These are phyloP conservation scores for Bryoglossum gracile DNA, from an alignment of 495 filamentous ascomycete species.

Conservation along the genomic window DNA sequence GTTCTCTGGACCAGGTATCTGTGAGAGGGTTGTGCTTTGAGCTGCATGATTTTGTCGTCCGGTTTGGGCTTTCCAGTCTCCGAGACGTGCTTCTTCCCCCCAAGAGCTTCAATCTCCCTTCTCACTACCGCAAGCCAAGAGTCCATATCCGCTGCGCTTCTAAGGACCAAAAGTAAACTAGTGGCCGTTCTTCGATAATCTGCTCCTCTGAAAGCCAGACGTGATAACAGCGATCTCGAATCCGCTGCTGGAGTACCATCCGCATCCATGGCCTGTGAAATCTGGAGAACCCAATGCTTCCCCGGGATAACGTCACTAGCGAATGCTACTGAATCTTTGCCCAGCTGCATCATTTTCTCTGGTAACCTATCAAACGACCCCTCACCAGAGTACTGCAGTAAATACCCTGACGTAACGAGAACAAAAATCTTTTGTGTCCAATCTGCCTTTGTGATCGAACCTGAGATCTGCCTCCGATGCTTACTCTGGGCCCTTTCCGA, in stretches of 20 bases:
- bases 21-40: conserved; percentile 43
- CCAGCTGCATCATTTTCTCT: conserved; percentile 79
- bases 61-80: conserved; percentile 45
- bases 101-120: conserved; percentile 59
- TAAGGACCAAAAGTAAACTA: conserved; percentile 72
- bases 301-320: conserved; percentile 90
- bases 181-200: conserved; percentile 49
- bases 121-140: conserved; percentile 65
- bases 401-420: conserved; percentile 65
- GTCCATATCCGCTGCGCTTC: conserved; percentile 78
- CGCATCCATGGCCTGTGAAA: conserved; percentile 64
- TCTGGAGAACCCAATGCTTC: conserved; percentile 85
- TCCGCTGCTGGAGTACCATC: conserved; percentile 49
- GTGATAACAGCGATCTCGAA: conserved; percentile 58
- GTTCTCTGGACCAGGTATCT: conserved; percentile 46
- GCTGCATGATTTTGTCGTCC: conserved; percentile 26
- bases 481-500: conserved; percentile 18
- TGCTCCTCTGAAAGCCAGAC: conserved; percentile 59
- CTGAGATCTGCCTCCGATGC: conserved; percentile 49
- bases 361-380: conserved; percentile 75
- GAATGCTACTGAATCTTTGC: conserved; percentile 83
- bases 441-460: conserved; percentile 55
- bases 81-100: conserved; percentile 57
- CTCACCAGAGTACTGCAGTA: conserved; percentile 81
- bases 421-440: conserved; percentile 83